A percentile compares a stretch with the other conserved stretches of the same genome.
Evolutionary conservation across 1,284 basidiomycete genomes (phyloP).

Genomic region (Inonotus obliquus): DNA sequence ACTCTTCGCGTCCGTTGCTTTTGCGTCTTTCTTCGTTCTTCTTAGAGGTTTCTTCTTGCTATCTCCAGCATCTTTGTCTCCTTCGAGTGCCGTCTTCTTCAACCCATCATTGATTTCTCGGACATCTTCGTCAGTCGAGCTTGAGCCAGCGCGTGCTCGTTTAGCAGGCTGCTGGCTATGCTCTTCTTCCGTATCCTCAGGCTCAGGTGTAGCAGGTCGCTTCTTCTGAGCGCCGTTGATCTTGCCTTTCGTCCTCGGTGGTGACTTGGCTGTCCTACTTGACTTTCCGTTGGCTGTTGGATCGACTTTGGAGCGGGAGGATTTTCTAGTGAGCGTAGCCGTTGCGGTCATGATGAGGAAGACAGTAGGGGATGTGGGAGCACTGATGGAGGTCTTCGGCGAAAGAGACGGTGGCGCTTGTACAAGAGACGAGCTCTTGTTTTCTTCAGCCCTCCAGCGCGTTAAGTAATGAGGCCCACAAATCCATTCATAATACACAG

Average conservation of each 20-base stretch:
- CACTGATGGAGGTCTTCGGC: background rate
- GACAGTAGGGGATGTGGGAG: background rate
- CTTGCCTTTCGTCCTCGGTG: slow-evolving; percentile 7
- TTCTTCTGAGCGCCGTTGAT: slow-evolving; percentile 5
- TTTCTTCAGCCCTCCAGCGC: background rate
- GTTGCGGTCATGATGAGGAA: background rate
- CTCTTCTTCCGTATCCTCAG: slow-evolving; percentile 10
- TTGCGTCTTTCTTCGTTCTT: slow-evolving; percentile 1
- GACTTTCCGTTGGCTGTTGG: slow-evolving; percentile 5
- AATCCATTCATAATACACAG: background rate
- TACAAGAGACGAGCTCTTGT: background rate
- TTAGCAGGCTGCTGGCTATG: slow-evolving; percentile 13
- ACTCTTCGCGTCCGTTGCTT: background rate
- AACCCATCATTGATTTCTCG: background rate
- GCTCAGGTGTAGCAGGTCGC: slow-evolving; percentile 6
- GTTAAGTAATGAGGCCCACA: background rate
- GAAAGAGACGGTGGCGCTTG: background rate
- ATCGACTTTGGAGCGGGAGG: slow-evolving; percentile 12
- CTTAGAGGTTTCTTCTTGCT: slow-evolving; percentile 1
- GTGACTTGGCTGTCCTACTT: background rate
- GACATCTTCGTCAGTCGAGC: slow-evolving; percentile 10
- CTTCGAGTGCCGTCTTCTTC: slow-evolving; percentile 9
- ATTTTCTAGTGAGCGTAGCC: slow-evolving; percentile 8
- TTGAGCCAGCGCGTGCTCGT: background rate
- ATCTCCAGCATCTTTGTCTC: background rate